Base-by-base conservation (phyloP, 179 eudicot species). In the Silene vulgaris region DNA sequence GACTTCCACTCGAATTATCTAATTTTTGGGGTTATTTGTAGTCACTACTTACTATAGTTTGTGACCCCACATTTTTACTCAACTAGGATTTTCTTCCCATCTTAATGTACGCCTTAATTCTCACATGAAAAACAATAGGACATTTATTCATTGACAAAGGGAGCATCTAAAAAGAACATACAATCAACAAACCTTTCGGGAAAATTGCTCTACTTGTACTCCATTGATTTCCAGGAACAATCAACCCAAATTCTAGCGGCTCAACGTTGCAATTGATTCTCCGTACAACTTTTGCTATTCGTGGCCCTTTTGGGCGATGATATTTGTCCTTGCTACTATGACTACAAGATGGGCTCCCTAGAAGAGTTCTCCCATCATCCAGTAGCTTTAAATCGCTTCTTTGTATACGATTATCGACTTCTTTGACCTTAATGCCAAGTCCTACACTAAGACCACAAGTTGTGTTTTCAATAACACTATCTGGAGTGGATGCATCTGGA, bases 271-370 rank as follows among this genome's bases (percentile, higher is more conserved):
- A 89, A 80, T 82, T 90, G 79, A 96, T 87, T 82, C 97, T 88
- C 75, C 96, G 83, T 17, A 96, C 90, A 52, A 93, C 92, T 84
- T 91, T 93, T 17, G 99, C 99, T 74, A 93, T 89, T 35, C 98
- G 96, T 73, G 97, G 98, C 54, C 99, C 98, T 85, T 88, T 93
- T 60, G 84, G 92, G 78, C 92, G 96, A 83, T 69, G 88, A 84
- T 71, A 69, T 73, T 79, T 87, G 82, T 89, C 97, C 73, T 85
- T 73, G 79, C 85, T 89, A 79, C 86, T 89, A 82, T 87, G 88
- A 79, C 83, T 82, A 77, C 85, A 82, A 80, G 93, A 82, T 60
- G 89, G 80, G 76, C 78, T 86, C 52, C 87, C 88, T 37, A 85
- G 80, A 78, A 82, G 77, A 71, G 73, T 43, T 69, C 77, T 85